These are phyloP conservation scores for Rhizophagus prolifer DNA, from an alignment of 192 early-diverging fungal species.

Conservation along the genomic window DNA sequence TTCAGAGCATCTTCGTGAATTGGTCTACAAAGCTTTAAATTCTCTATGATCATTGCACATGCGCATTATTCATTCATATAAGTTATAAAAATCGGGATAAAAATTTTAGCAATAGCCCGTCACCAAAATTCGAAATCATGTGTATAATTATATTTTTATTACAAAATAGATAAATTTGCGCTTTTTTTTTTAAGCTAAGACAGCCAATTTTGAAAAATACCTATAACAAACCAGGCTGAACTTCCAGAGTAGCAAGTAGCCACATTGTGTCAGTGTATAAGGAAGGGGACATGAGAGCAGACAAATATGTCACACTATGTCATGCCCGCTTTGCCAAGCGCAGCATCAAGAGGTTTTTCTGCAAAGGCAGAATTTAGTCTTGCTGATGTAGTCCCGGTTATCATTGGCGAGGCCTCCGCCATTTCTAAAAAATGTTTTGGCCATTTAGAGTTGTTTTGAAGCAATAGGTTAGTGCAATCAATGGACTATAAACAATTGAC, in stretches of 20 bases:
- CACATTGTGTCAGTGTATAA: not conserved
- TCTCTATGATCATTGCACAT: too few relatives aligned
- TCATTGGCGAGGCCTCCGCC: not conserved
- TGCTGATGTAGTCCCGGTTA: conserved; percentile 12
- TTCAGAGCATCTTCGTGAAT: too few relatives aligned
- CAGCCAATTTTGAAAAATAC: too few relatives aligned
- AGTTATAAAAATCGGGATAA: too few relatives aligned
- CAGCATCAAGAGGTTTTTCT: not conserved
- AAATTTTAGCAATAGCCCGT: too few relatives aligned
- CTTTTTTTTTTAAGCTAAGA: too few relatives aligned
- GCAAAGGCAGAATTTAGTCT: not conserved
- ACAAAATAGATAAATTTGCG: too few relatives aligned
- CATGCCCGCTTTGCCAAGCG: not conserved
- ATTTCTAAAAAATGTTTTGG: not conserved
- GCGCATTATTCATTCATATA: too few relatives aligned
- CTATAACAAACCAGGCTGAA: not conserved
- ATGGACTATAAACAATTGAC: not conserved
- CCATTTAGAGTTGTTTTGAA: not conserved
- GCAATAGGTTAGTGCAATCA: not conserved
- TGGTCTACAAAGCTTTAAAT: too few relatives aligned
- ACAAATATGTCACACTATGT: not conserved
- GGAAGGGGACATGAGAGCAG: not conserved
- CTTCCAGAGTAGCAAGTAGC: not conserved
- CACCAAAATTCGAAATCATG: too few relatives aligned
- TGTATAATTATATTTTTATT: too few relatives aligned